Evolutionary conservation across 805 yeast genomes (phyloP), one percentile per base, ranked within the genome.

Genomic region (Wickerhamiella domercqiae): DNA sequence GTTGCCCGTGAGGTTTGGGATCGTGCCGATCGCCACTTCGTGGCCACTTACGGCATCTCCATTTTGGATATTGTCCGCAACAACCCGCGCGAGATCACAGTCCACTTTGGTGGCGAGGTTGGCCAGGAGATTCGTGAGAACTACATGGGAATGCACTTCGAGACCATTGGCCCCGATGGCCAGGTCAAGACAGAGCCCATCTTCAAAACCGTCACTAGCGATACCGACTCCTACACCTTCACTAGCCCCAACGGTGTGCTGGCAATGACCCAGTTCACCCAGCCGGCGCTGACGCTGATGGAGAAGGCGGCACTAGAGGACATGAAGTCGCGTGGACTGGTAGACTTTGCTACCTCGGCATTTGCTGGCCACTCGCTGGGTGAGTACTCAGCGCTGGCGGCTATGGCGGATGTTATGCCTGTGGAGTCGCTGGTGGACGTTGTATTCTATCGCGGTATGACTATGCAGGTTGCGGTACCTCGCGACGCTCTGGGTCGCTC

Each of bases 401-500:
- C 98, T 20, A 69, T 90, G 54, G 98, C 95, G 38, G 94, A 90
- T 59, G 96, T 93, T 42, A 87, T 90, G 97, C 94, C 97, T 35
- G 84, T 90, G 52, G 98, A 90, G 66, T 79, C 93, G 4, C 70
- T 87, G 50, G 96, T 87, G 45, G 97, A 87, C 61, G 93, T 87
- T 60, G 97, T 87, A 38, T 90, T 90, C 72, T 93, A 90, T 73
- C 78, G 99, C 70, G 99, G 99, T 72, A 90, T 90, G 97, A 93
- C 99, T 35, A 90, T 90, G 99, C 98, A 90, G 68, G 98, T 90
- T 48, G 98, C 98, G 34, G 99, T 90, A 48, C 97, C 97, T 58
- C 79, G 99, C 67, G 99, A 90, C 63, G 72, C 75, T 39, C 58
- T 63, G 36, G 99, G 99, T 35, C 79, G 97, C 66, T 90, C 98